Evolutionary conservation across 805 yeast genomes (phyloP).

Genomic region (Kuraishia borneana): DNA sequence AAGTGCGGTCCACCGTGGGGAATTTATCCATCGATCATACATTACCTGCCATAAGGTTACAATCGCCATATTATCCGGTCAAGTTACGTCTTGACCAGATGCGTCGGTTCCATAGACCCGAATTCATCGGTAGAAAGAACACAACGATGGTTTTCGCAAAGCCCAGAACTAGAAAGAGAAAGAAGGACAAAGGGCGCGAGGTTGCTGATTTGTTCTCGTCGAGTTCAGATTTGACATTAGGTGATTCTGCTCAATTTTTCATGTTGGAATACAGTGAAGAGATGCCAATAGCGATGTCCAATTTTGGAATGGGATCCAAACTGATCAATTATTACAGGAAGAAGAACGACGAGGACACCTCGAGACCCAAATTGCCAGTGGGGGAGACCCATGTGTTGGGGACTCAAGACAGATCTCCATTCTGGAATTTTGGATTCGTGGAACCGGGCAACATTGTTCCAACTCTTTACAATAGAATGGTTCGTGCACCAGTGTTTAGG

Average conservation of each 20-base stretch:
- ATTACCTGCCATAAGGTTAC: slow-evolving; percentile 74
- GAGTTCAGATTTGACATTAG: slow-evolving; percentile 67
- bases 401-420: slow-evolving; percentile 93
- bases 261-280: slow-evolving; percentile 89
- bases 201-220: slow-evolving; percentile 60
- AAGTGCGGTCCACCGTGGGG: slow-evolving; percentile 87
- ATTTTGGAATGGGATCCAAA: slow-evolving; percentile 94
- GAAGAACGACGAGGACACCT: slow-evolving; percentile 63
- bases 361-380: slow-evolving; percentile 76
- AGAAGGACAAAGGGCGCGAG: slow-evolving; percentile 81
- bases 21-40: slow-evolving; percentile 87
- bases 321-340: slow-evolving; percentile 89
- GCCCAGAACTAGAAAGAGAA: slow-evolving; percentile 68
- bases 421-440: slow-evolving; percentile 97
- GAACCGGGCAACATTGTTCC: slow-evolving; percentile 93
- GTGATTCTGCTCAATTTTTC: slow-evolving; percentile 72
- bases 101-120: slow-evolving; percentile 73
- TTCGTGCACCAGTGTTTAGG: slow-evolving; percentile 85
- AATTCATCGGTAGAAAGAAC: slow-evolving; percentile 68
- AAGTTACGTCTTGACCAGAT: slow-evolving; percentile 53
- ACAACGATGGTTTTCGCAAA: slow-evolving; percentile 66
- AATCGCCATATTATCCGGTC: slow-evolving; percentile 86
- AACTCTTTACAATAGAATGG: slow-evolving; percentile 81
- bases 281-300: slow-evolving; percentile 68
- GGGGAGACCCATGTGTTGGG: slow-evolving; percentile 96